Base-by-base conservation (phyloP, 1,284 basidiomycete species). In the Ceratorhiza oryzae-sativae region DNA sequence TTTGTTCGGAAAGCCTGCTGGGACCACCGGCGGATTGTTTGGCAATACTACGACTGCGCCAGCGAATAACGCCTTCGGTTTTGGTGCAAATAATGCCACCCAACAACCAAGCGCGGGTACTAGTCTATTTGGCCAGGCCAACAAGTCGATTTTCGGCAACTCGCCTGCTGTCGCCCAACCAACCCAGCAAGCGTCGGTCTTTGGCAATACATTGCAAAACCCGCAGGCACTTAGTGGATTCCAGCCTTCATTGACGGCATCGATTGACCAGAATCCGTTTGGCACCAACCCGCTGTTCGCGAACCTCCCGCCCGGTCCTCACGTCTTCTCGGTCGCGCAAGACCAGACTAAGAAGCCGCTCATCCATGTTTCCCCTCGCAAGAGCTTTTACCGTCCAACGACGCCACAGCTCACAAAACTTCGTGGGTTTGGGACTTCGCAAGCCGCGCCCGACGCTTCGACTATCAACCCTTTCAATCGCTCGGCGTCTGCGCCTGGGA, bases 201-300 rank as follows among this genome's bases (percentile, higher is more conserved):
- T 72, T 56, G 73, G 55, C 55, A 76, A 63, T 72, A 73, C 61
- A 61, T 53, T 71, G 18, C 72, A 79, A 77, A 72, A 79, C 77
- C 65, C 75, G 72, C 36, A 72, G n/a, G 36, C 71, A 15, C 39
- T 25, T 23, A 65, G 58, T 23, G 62, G 51, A 5, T 20, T 56
- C n/a, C 73, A 72, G 30, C 85, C 86, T 13, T 82, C 84, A 0
- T 82, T 96, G 70, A 92, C 88, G 13, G 92, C 94, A 0, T 95
- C 94, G 10, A 93, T 98, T 77, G 90, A 92, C 58, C 90, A 95
- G 78, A 85, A 86, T 77, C 95, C 97, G 0, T 95, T 98, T 79
- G 92, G 92, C 49, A 86, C 88, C 72, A 95, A 93, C 78, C 83
- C 83, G 18, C 79, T 87, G 48, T 86, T 87, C 75, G 79, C 59